Evolutionary conservation across 768 basidiomycete genomes (phyloP).

Genomic region (Amanita phalloides): DNA sequence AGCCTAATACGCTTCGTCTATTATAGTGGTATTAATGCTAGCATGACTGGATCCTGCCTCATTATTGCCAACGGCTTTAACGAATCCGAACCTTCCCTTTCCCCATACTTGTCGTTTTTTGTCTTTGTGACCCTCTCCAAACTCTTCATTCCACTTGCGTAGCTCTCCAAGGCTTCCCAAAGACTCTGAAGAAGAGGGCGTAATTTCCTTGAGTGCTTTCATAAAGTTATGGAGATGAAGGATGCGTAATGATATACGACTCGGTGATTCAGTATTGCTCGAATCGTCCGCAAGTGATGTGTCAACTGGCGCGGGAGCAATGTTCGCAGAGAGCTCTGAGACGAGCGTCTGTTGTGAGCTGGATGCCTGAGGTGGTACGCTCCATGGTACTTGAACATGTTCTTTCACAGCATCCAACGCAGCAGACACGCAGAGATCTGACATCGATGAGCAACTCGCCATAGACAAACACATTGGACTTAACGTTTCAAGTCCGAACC

Average conservation of each 20-base stretch:
- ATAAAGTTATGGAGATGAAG: slow-evolving; percentile 59
- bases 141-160: slow-evolving; percentile 88
- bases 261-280: slow-evolving; percentile 1
- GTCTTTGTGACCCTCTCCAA: slow-evolving; percentile 74
- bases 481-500: slow-evolving; percentile 92
- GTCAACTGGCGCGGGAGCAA: background rate
- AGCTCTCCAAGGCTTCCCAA: slow-evolving; percentile 66
- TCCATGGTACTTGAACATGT: slow-evolving; percentile 72
- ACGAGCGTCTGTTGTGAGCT: background rate
- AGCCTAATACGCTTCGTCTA: background rate
- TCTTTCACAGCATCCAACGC: slow-evolving; percentile 91
- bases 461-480: slow-evolving; percentile 17
- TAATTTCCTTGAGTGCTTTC: slow-evolving; percentile 82
- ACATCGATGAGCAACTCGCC: slow-evolving; percentile 5
- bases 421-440: slow-evolving; percentile 89
- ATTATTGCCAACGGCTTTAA: slow-evolving; percentile 24
- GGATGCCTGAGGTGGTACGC: background rate
- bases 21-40: slow-evolving; percentile 2
- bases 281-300: slow-evolving; percentile 10
- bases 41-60: slow-evolving; percentile 23
- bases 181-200: slow-evolving; percentile 79
- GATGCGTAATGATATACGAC: slow-evolving; percentile 18
- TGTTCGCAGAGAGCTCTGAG: background rate
- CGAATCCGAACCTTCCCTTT: slow-evolving; percentile 82
- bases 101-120: slow-evolving; percentile 74